These are phyloP conservation scores for Salix viminalis DNA, from an alignment of 345 rosid species.

Conservation along the genomic window DNA sequence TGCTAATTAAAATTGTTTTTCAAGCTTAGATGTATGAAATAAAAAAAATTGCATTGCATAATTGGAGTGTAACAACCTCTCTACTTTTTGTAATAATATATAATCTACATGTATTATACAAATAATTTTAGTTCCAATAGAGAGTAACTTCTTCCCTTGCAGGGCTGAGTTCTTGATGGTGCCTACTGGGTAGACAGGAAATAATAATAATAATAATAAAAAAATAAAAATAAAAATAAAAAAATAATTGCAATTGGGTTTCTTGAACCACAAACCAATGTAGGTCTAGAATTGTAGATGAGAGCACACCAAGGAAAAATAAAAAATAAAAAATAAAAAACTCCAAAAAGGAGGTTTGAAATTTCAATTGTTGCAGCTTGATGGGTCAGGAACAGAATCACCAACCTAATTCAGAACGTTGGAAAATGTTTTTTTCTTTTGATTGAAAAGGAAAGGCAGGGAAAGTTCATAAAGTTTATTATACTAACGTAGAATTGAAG, in stretches of 20 bases:
- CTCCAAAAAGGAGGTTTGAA: too few relatives aligned
- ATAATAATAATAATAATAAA: too few relatives aligned
- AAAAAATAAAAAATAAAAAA: too few relatives aligned
- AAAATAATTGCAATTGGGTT: neutral
- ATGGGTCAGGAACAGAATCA: too few relatives aligned
- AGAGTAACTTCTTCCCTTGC: neutral
- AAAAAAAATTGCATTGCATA: neutral
- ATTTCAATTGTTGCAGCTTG: neutral
- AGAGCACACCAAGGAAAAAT: too few relatives aligned
- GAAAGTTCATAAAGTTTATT: neutral
- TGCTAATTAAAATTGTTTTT: neutral
- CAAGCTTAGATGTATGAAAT: neutral
- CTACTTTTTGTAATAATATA: neutral
- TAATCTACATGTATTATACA: neutral
- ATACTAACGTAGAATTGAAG: neutral
- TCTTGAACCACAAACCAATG: neutral
- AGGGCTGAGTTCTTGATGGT: neutral
- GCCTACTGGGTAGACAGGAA: neutral
- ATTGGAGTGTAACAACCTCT: neutral
- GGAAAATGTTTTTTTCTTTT: neutral
- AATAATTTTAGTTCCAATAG: neutral
- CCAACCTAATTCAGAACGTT: neutral
- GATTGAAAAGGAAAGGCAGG: neutral
- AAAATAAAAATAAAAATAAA: too few relatives aligned
- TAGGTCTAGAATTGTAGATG: neutral